A percentile compares a stretch with the other conserved stretches of the same genome.
phyloP scores from a whole-genome alignment of 2,329 filamentous ascomycete species.

The Immersiporthe knoxdaviesiana region DNA sequence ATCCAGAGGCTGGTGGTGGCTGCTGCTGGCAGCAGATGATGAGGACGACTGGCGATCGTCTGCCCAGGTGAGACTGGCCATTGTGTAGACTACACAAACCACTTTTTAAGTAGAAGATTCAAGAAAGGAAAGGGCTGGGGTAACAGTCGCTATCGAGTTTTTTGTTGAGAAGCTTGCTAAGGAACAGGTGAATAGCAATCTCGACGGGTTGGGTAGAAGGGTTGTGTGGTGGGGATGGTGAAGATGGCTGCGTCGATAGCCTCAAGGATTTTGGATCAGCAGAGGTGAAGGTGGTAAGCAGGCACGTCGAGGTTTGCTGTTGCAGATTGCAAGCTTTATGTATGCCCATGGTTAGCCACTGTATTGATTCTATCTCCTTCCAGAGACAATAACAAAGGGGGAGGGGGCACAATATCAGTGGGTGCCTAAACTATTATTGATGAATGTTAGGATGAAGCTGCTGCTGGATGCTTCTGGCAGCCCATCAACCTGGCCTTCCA shows the following conservation, averaged over 20 bases:
- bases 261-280: neutral
- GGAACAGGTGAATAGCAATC: neutral
- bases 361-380: neutral
- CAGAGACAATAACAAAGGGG: conserved; percentile 1
- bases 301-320: neutral
- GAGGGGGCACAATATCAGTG: neutral
- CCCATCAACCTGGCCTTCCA: neutral
- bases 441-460: neutral
- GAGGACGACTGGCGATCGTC: neutral
- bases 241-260: neutral
- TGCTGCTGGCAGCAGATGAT: neutral
- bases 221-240: no score
- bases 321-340: neutral
- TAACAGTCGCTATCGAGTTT: no score
- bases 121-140: neutral
- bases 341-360: no score
- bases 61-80: neutral
- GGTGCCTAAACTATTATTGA: no score
- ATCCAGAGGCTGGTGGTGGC: neutral
- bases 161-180: no score
- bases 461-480: conserved; percentile 3
- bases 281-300: neutral
- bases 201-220: neutral
- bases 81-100: neutral
- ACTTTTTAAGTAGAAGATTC: neutral